Evolutionary conservation across 805 yeast genomes (phyloP), one percentile per base, ranked within the genome.

Genomic region (Starmerella bombicola): DNA sequence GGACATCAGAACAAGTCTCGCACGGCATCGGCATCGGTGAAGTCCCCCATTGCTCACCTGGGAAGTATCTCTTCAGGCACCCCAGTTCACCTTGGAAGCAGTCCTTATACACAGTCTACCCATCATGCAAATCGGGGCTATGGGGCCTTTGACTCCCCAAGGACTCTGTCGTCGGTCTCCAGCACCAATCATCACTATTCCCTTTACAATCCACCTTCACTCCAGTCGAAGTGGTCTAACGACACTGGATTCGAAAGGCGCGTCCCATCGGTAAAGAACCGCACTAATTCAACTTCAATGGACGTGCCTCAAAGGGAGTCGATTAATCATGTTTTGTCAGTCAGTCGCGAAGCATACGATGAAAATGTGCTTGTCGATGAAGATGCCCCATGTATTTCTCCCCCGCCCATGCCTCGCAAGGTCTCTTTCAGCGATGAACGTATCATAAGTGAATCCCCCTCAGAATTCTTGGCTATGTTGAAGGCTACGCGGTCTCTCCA

Each of bases 401-500:
- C 62, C 3, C 61, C 61, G 13, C 60, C 61, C 1, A 46, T 57
- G 55, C 61, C 61, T 5, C 53, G 54, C 33, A 54, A 50, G 33
- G 42, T 56, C 16, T 42, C 51, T 17, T 45, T 58, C 33, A 36
- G 42, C 7, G 52, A 48, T 39, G 59, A 51, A 31, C 40, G 44
- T 28, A 38, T 37, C 23, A 42, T 49, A 21, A 39, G 47, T 23
- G 48, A 48, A 35, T 48, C 55, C 4, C 65, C 63, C 10, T 37
- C 52, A 16, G 68, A 65, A 46, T 48, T 65, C 21, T 46, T 62
- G 16, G 61, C 57, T 45, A 63, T 65, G 45, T 51, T 65, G 32
- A 63, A 61, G 43, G 69, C 69, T 22, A 61, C 67, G 18, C 52
- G 65, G 18, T 60, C 66, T 20, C 52, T 65, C 33, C 68, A 64